Evolutionary conservation across 164 flowering plant species (phyloP).

Genomic region (Berberis thunbergii): DNA sequence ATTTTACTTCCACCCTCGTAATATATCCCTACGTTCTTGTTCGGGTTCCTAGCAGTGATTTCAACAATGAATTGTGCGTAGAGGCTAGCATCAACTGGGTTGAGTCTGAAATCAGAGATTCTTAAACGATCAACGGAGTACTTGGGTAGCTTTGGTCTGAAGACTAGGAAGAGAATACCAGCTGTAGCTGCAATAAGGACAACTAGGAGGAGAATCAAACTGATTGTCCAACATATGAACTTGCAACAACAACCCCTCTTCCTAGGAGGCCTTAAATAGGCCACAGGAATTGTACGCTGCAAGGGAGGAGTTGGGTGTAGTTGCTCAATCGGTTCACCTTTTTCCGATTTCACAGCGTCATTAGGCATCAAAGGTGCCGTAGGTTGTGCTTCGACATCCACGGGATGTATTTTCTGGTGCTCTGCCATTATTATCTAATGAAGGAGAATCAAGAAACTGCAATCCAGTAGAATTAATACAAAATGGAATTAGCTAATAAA

Average conservation of each 20-base stretch:
- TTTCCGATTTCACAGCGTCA: slow-evolving; percentile 33
- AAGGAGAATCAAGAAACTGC: neutral
- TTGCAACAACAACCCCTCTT: slow-evolving; percentile 42
- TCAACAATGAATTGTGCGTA: slow-evolving; percentile 54
- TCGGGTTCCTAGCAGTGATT: slow-evolving; percentile 69
- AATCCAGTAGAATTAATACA: no score
- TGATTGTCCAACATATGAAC: slow-evolving; percentile 54
- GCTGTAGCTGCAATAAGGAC: slow-evolving; percentile 29
- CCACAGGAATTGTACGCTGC: slow-evolving; percentile 20
- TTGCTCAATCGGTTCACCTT: slow-evolving; percentile 21
- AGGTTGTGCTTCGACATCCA: slow-evolving; percentile 31
- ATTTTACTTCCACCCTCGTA: slow-evolving; percentile 56
- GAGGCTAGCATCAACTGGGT: slow-evolving; percentile 27
- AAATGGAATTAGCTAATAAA: no score
- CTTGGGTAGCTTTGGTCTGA: slow-evolving; percentile 66
- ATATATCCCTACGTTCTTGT: slow-evolving; percentile 77
- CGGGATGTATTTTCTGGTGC: slow-evolving; percentile 50
- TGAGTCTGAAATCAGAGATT: slow-evolving; percentile 39
- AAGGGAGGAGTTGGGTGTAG: neutral
- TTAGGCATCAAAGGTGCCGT: slow-evolving; percentile 31
- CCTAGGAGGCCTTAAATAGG: slow-evolving; percentile 34
- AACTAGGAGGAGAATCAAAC: slow-evolving; percentile 34
- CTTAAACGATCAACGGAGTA: slow-evolving; percentile 51
- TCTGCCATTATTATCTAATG: slow-evolving; percentile 5
- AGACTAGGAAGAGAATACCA: slow-evolving; percentile 50